Evolutionary conservation across 2,329 filamentous ascomycete genomes (phyloP).

Genomic region (Alternaria sp.): DNA sequence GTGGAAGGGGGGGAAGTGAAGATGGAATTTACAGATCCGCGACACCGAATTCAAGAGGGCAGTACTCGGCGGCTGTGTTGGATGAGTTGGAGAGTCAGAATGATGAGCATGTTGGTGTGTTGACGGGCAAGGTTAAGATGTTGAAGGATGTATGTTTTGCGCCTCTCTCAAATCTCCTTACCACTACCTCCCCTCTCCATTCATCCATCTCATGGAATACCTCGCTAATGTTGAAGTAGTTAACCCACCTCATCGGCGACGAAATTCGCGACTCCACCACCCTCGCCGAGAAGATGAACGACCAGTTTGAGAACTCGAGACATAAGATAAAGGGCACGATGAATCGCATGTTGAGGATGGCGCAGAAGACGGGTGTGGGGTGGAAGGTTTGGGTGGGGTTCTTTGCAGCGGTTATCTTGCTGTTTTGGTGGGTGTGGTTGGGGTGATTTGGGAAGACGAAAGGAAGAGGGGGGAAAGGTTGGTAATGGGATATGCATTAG

Average conservation of each 20-base stretch:
- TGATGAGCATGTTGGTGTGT: conserved; percentile 86
- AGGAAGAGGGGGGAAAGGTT: too few species aligned
- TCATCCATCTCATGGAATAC: too few species aligned
- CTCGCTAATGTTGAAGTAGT: conserved; percentile 48
- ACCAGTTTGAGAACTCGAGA: conserved; percentile 85
- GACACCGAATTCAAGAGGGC: conserved; percentile 69
- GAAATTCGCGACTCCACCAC: conserved; percentile 91
- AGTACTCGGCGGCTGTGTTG: conserved; percentile 90
- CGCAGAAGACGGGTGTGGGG: conserved; percentile 88
- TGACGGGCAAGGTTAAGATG: conserved; percentile 86
- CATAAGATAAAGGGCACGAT: conserved; percentile 86
- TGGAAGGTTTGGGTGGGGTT: conserved; percentile 95
- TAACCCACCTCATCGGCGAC: conserved; percentile 91
- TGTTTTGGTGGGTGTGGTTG: conserved; percentile 94
- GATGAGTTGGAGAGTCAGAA: conserved; percentile 97
- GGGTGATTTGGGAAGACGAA: neutral
- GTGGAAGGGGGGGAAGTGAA: neutral
- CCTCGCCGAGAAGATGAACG: conserved; percentile 94
- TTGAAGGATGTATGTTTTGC: conserved; percentile 77
- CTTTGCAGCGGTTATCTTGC: conserved; percentile 78
- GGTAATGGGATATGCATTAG: too few species aligned
- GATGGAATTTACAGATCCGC: conserved; percentile 43
- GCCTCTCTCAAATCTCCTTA: too few species aligned
- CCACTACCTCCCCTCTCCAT: too few species aligned
- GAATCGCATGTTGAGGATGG: conserved; percentile 97